Base-by-base conservation (phyloP, 176 grass and related monocot genomes). In the Luzula sylvatica region DNA sequence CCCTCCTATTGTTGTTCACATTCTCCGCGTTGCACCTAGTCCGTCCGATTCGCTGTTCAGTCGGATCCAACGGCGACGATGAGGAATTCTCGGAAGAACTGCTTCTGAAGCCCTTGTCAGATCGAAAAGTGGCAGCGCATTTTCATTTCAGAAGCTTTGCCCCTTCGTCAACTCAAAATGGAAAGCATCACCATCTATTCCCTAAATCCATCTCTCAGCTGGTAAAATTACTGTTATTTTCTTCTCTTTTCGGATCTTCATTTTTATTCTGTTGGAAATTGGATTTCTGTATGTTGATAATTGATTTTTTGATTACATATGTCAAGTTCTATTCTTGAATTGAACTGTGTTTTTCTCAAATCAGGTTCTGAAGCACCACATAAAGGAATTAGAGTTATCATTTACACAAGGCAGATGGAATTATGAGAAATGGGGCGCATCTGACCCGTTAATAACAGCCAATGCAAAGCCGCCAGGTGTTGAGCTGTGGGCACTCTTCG, bases 321-420 rank as follows among this genome's bases (percentile, higher is more conserved):
- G 51, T 2, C n/a, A n/a, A 14, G 11, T 8, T 61, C 38, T 23
- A 23, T 38, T 43, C 65, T 66, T 58, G 71, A 29, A 62, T 65
- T 12, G 67, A 65, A 22, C 24, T 26, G 9, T 45, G 44, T 56
- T 56, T 29, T 72, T 53, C 44, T 44, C 67, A 55, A 73, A 82
- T 30, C 77, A 96, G 92, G 81, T 86, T 8, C 65, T 73, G 24
- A 88, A 96, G 64, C 88, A 79, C 40, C 77, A 58, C 63, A 89
- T 96, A 46, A 96, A 60, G 16, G 85, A 96, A 56, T 26, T 96
- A 43, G 92, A 96, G 68, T 73, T 96, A 44, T 96, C 92, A 23
- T 96, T 96, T 58, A 96, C 85, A 25, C 92, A 96, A 61, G 92
- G 92, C 54, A 72, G 85, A 45, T 96, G 92, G 92, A 96, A 82